Conservation (phyloP, 805 yeast species). For the Spathaspora girioi region DNA sequence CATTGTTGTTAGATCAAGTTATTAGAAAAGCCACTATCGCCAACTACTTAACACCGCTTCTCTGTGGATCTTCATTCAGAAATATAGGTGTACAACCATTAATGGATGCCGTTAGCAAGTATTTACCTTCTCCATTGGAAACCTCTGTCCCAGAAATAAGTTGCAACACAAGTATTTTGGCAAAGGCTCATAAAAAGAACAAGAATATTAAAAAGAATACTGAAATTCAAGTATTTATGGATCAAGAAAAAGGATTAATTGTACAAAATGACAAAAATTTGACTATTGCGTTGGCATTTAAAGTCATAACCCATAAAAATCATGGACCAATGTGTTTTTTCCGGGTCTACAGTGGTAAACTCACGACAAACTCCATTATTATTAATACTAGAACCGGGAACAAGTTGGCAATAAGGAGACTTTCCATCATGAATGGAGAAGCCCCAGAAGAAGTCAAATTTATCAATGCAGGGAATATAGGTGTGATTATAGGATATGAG, state of each 20-base stretch:
- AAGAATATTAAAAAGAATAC: conserved; percentile 13
- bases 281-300: conserved; percentile 83
- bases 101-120: conserved; percentile 75
- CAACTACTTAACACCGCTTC: conserved; percentile 64
- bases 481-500: conserved; percentile 73
- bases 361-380: conserved; percentile 60
- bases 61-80: conserved; percentile 89
- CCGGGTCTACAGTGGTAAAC: conserved; percentile 80
- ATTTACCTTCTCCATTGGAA: conserved; percentile 80
- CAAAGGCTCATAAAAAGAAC: conserved; percentile 11
- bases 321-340: conserved; percentile 82
- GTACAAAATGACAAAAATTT: conserved; percentile 56
- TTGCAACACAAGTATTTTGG: conserved; percentile 9
- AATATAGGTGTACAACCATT: conserved; percentile 95
- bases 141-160: conserved; percentile 52
- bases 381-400: conserved; percentile 68
- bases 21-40: conserved; percentile 61
- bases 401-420: conserved; percentile 60
- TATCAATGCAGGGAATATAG: conserved; percentile 79
- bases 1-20: conserved; percentile 50
- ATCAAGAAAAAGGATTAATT: conserved; percentile 44
- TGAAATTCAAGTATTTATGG: conserved; percentile 22
- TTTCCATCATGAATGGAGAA: conserved; percentile 87
- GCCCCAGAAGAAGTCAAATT: conserved; percentile 65
- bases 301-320: conserved; percentile 80